Evolutionary conservation across 1,139 yeast genomes (phyloP).

Genomic region (Candida neerlandica): DNA sequence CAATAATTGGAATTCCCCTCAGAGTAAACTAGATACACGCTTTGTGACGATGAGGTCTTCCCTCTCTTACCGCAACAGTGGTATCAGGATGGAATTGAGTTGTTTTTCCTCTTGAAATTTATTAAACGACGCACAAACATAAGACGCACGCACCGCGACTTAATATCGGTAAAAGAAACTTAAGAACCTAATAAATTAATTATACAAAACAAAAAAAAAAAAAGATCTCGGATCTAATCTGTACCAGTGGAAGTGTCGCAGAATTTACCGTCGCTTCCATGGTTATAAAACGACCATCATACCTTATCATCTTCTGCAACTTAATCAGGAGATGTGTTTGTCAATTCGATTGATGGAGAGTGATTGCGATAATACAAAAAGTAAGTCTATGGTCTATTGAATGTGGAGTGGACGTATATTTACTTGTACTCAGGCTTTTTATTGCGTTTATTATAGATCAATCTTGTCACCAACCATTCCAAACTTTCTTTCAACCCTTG

Average conservation of each 20-base stretch:
- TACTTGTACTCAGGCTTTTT: conserved; percentile 64
- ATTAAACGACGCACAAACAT: too few relatives aligned
- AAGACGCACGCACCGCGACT: neutral
- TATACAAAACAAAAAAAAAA: neutral
- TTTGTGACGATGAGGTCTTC: too few relatives aligned
- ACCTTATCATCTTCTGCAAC: neutral
- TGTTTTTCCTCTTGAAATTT: too few relatives aligned
- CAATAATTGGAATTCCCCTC: too few relatives aligned
- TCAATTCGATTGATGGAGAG: too few relatives aligned
- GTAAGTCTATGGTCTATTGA: neutral
- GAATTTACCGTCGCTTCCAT: neutral
- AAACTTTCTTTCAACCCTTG: conserved; percentile 85
- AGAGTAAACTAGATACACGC: too few relatives aligned
- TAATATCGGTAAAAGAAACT: neutral
- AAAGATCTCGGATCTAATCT: neutral
- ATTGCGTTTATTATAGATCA: conserved; percentile 73
- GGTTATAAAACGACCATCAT: neutral
- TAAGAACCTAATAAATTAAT: too few relatives aligned
- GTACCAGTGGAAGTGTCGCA: neutral
- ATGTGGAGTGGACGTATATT: neutral
- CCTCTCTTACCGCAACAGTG: too few relatives aligned
- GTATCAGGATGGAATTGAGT: too few relatives aligned
- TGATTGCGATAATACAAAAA: neutral
- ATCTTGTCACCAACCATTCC: conserved; percentile 82
- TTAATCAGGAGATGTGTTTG: neutral